Percentiles rank a stretch among this genome's conserved stretches.
phyloP scores from a whole-genome alignment of 192 early-diverging fungal species.

The Phlyctochytrium bullatum region DNA sequence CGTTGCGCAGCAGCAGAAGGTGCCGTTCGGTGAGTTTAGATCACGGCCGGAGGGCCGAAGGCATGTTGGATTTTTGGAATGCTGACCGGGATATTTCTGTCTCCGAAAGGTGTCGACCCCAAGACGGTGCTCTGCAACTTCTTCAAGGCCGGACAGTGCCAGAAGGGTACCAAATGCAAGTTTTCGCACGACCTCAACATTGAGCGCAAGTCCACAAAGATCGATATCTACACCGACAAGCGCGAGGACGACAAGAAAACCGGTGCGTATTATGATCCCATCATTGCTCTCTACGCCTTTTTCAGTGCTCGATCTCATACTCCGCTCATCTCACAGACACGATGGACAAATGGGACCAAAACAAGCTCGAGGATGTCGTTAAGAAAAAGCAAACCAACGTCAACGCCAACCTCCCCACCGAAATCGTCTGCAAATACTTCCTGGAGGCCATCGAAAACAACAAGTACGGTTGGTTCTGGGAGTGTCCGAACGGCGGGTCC shows the following conservation, averaged over 20 bases:
- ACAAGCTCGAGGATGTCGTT: conserved; percentile 86
- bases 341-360: conserved; percentile 97
- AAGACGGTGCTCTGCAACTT: conserved; percentile 90
- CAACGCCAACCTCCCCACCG: conserved; percentile 84
- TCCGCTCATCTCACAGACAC: no score
- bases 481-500: conserved; percentile 92
- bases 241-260: conserved; percentile 60
- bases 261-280: not conserved
- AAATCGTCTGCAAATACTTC: conserved; percentile 98
- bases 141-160: conserved; percentile 90
- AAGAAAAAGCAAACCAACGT: conserved; percentile 65
- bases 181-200: conserved; percentile 94
- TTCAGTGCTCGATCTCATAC: not conserved
- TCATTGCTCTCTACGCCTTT: not conserved
- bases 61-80: not conserved
- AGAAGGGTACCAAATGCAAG: conserved; percentile 91
- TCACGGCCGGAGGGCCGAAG: not conserved
- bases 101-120: conserved; percentile 73
- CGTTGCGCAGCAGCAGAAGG: conserved; percentile 80
- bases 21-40: conserved; percentile 76
- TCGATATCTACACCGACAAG: conserved; percentile 90
- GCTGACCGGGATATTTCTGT: not conserved
- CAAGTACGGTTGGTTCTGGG: conserved; percentile 99
- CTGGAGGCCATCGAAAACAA: conserved; percentile 92
- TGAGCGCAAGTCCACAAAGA: conserved; percentile 86